Conservation (phyloP, 2,329 filamentous ascomycete species). For the Pseudocercospora eumusae region DNA sequence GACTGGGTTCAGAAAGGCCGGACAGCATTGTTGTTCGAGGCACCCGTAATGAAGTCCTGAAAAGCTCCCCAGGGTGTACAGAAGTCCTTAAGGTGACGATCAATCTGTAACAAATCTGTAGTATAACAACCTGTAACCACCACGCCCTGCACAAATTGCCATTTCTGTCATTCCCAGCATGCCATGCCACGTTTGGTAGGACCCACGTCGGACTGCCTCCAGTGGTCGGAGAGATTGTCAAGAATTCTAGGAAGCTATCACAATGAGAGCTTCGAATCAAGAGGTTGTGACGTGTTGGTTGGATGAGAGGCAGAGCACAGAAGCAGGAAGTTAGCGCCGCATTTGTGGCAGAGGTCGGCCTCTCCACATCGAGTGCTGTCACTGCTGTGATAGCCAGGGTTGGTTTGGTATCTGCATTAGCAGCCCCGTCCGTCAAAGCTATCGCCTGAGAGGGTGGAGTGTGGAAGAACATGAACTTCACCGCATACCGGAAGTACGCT, state of each 20-base stretch:
- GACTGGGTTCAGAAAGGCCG: not conserved
- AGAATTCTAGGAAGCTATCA: not conserved
- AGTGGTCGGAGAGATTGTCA: too few relatives aligned
- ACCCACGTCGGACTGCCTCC: not conserved
- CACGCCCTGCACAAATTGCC: constrained; percentile 13
- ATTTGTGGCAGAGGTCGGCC: not conserved
- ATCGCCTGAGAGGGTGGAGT: constrained; percentile 3
- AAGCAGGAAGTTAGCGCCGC: constrained; percentile 3
- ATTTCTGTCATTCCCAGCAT: constrained; percentile 11
- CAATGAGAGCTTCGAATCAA: constrained; percentile 2
- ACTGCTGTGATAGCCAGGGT: constrained; percentile 1
- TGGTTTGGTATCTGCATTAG: constrained; percentile 4
- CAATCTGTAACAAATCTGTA: constrained; percentile 6
- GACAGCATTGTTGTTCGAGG: not conserved
- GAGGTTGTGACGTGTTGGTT: constrained; percentile 3
- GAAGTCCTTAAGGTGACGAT: not conserved
- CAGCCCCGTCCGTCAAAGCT: not conserved
- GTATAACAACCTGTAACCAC: constrained; percentile 5
- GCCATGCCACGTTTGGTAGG: constrained; percentile 10
- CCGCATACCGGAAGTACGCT: constrained; percentile 2
- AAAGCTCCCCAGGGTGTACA: not conserved
- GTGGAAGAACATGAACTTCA: constrained; percentile 7
- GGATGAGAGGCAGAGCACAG: constrained; percentile 7
- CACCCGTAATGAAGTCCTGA: not conserved
- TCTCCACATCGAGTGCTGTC: constrained; percentile 1